phyloP scores from a whole-genome alignment of 306 rosid species.

The Calophaca sinica region DNA sequence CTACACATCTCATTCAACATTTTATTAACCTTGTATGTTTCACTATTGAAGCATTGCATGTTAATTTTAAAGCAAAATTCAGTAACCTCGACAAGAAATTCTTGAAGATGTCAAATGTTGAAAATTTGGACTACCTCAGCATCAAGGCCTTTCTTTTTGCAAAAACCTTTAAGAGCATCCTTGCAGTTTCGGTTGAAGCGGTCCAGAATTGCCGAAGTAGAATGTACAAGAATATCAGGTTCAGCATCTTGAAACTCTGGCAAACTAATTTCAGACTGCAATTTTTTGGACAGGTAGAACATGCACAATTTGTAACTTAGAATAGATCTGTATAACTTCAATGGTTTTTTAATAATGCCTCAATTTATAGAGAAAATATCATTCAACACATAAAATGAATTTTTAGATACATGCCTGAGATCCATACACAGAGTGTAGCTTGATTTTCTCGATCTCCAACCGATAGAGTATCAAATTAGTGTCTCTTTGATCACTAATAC shows the following conservation, averaged over 20 bases:
- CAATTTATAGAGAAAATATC: conserved; percentile 23
- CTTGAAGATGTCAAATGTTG: conserved; percentile 14
- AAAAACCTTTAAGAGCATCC: conserved; percentile 77
- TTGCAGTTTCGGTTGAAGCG: conserved; percentile 56
- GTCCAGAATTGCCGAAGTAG: conserved; percentile 66
- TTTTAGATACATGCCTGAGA: conserved; percentile 75
- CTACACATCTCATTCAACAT: conserved; percentile 30
- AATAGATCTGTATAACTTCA: conserved; percentile 4
- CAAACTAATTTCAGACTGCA: conserved; percentile 78
- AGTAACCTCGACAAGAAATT: neutral
- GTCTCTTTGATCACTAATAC: conserved; percentile 50
- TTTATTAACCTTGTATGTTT: conserved; percentile 1
- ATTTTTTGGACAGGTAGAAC: conserved; percentile 37
- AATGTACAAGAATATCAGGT: conserved; percentile 78
- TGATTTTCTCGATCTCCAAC: conserved; percentile 80
- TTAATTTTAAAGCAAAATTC: neutral
- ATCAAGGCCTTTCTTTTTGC: conserved; percentile 91
- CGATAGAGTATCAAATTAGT: conserved; percentile 64
- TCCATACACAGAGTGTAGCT: conserved; percentile 85
- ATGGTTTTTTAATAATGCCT: conserved; percentile 37
- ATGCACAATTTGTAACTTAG: conserved; percentile 29
- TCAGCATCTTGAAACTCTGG: conserved; percentile 86
- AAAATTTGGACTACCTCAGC: conserved; percentile 66
- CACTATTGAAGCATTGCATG: neutral
- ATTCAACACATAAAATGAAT: conserved; percentile 15